Evolutionary conservation across 495 filamentous ascomycete species (phyloP).

Genomic region (Podospora pseudoanserina): DNA sequence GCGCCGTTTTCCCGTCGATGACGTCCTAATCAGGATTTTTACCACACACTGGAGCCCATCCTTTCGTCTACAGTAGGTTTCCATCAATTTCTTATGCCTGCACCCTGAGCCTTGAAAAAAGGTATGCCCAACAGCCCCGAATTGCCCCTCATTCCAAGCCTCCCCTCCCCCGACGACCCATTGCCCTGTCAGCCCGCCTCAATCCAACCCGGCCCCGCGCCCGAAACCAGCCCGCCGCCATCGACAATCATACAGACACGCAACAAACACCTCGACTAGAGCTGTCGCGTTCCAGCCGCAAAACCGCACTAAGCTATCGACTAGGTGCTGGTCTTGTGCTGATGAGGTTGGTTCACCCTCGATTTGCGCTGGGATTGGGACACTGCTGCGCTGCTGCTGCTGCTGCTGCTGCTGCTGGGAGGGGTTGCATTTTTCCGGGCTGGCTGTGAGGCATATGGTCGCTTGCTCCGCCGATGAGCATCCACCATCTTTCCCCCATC

Average conservation of each 20-base stretch:
- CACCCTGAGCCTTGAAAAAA: neutral
- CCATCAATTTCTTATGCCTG: neutral
- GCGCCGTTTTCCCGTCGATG: conserved; percentile 4
- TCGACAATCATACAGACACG: conserved; percentile 9
- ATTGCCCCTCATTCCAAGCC: conserved; percentile 6
- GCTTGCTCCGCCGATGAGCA: neutral
- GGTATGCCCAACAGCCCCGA: neutral
- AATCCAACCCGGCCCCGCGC: conserved; percentile 7
- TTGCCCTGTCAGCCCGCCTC: conserved; percentile 9
- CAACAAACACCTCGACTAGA: neutral
- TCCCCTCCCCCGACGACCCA: neutral
- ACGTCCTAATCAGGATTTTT: conserved; percentile 3
- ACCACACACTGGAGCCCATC: neutral
- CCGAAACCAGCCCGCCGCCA: conserved; percentile 10
- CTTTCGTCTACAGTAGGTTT: neutral
- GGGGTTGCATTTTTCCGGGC: neutral
- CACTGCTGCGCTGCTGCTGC: neutral
- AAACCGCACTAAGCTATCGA: neutral
- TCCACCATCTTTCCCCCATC: conserved; percentile 2
- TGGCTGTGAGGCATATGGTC: conserved; percentile 1
- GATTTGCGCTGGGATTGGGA: neutral
- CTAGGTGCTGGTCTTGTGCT: neutral
- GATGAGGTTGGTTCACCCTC: neutral
- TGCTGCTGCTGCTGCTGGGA: neutral
- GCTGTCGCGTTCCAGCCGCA: neutral